phyloP scores from a whole-genome alignment of 2,329 filamentous ascomycete species.

The Fusarium sp. region DNA sequence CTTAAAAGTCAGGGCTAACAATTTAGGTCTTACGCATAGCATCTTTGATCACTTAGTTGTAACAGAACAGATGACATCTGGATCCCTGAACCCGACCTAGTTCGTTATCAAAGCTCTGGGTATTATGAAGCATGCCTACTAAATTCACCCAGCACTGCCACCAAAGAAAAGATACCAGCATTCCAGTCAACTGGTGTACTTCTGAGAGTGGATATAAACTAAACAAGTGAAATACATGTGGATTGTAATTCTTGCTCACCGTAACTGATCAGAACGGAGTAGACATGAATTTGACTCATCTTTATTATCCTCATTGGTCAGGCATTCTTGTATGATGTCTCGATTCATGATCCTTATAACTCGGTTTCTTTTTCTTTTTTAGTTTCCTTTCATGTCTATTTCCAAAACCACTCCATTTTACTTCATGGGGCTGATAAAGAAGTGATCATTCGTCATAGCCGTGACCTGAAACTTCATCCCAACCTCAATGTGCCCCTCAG shows the following conservation, averaged over 20 bases:
- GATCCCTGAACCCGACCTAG: not conserved
- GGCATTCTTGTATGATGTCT: not conserved
- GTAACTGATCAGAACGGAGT: not conserved
- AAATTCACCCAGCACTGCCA: not conserved
- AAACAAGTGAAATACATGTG: not conserved
- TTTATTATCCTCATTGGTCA: not conserved
- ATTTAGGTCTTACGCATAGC: too few species aligned
- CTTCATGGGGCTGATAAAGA: conserved; percentile 46
- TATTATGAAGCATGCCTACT: not conserved
- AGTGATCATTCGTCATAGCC: conserved; percentile 66
- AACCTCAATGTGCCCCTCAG: conserved; percentile 64
- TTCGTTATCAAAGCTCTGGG: not conserved
- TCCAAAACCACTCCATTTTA: not conserved
- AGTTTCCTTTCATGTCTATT: not conserved
- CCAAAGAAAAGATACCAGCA: not conserved
- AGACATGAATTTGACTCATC: not conserved
- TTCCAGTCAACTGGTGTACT: not conserved
- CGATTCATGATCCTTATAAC: too few species aligned
- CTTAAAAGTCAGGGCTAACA: too few species aligned
- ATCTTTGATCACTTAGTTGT: not conserved
- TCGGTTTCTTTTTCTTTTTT: too few species aligned
- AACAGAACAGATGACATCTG: not conserved
- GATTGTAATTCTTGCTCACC: not conserved
- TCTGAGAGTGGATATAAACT: not conserved
- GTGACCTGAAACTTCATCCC: conserved; percentile 69